phyloP scores from a whole-genome alignment of 768 basidiomycete genomes.

The Collybia nuda region DNA sequence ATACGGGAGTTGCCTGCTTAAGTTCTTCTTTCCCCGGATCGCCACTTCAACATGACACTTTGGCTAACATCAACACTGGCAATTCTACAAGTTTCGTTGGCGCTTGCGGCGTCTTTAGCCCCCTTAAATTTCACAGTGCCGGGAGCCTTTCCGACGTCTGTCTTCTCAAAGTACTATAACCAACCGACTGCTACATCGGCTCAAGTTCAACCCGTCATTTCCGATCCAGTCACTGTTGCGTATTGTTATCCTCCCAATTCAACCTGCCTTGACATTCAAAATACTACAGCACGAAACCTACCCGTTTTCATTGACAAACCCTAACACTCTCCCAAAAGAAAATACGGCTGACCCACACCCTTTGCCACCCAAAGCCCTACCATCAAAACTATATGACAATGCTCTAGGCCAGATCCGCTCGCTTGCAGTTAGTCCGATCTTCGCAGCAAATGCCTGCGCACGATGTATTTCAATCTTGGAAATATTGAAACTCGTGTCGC shows the following conservation, averaged over 20 bases:
- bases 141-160: constrained; percentile 64
- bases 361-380: constrained; percentile 56
- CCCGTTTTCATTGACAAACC: constrained; percentile 62
- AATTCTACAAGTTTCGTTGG: constrained; percentile 7
- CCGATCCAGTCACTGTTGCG: constrained; percentile 65
- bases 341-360: constrained; percentile 65
- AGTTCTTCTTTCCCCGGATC: background rate
- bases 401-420: constrained; percentile 60
- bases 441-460: constrained; percentile 53
- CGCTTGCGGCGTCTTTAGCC: constrained; percentile 18
- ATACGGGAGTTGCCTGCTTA: no score
- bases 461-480: constrained; percentile 62
- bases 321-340: constrained; percentile 55
- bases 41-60: background rate
- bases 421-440: constrained; percentile 51
- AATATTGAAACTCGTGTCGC: constrained; percentile 62
- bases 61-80: constrained; percentile 2
- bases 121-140: constrained; percentile 56
- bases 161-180: constrained; percentile 69
- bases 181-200: constrained; percentile 68
- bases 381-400: constrained; percentile 43
- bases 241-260: constrained; percentile 3
- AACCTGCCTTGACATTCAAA: background rate
- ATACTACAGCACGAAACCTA: constrained; percentile 52
- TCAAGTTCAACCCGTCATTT: constrained; percentile 76